These are phyloP conservation scores for Aspergillus ibericus DNA, from an alignment of 2,329 filamentous ascomycete species.

Conservation along the genomic window DNA sequence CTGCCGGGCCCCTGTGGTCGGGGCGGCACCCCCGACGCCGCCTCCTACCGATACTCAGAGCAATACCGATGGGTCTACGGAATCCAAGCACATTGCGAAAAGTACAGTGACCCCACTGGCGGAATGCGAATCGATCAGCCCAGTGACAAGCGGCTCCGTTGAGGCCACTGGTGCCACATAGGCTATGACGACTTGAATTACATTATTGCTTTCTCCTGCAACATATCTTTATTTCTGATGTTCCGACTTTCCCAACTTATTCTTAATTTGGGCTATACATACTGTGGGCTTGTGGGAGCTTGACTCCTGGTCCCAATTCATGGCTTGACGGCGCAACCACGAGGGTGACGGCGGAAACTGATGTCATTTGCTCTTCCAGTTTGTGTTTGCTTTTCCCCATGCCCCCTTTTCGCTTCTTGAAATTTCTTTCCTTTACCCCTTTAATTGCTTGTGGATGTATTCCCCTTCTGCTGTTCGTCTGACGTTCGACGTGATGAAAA, in stretches of 20 bases:
- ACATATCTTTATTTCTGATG: constrained; percentile 24
- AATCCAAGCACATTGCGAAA: constrained; percentile 35
- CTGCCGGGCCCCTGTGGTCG: constrained; percentile 53
- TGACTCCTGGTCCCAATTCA: constrained; percentile 25
- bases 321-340: constrained; percentile 37
- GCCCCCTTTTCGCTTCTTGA: constrained; percentile 11
- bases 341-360: constrained; percentile 24
- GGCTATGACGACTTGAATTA: constrained; percentile 6
- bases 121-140: constrained; percentile 30
- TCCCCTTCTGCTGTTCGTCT: constrained; percentile 21
- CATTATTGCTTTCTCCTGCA: constrained; percentile 26
- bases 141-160: constrained; percentile 27
- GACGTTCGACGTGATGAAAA: constrained; percentile 25
- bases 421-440: constrained; percentile 8
- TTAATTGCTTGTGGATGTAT: constrained; percentile 15
- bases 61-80: constrained; percentile 49
- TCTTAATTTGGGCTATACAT: constrained; percentile 42
- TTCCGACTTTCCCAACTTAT: constrained; percentile 27
- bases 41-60: constrained; percentile 70
- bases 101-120: constrained; percentile 36
- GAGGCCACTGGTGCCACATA: constrained; percentile 28
- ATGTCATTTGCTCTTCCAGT: constrained; percentile 19
- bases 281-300: constrained; percentile 32
- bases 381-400: constrained; percentile 14
- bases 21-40: constrained; percentile 61